Percentiles rank a stretch among this genome's conserved stretches.
Conservation (phyloP, 2,329 filamentous ascomycete species). For the Helotiales sp. region DNA sequence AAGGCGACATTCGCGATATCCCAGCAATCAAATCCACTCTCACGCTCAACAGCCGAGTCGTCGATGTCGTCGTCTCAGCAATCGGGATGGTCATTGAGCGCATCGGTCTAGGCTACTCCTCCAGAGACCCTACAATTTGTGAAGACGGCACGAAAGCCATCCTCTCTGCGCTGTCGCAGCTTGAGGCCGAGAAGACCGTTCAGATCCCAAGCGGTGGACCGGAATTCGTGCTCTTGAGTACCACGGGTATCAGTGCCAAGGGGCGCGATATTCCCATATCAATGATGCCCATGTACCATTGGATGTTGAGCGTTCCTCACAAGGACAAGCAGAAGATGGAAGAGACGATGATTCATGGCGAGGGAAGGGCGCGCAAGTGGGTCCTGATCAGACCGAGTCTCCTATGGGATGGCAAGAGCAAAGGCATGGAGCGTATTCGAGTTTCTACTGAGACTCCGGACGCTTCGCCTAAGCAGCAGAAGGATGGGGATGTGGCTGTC, state of each 20-base stretch:
- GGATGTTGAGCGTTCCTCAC: constrained; percentile 50
- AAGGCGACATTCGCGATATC: constrained; percentile 55
- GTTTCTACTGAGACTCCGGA: constrained; percentile 35
- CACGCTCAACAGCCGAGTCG: constrained; percentile 42
- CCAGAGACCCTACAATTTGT: constrained; percentile 56
- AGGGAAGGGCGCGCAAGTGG: constrained; percentile 31
- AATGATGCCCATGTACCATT: constrained; percentile 51
- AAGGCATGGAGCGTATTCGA: constrained; percentile 33
- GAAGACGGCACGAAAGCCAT: constrained; percentile 50
- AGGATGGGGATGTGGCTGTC: constrained; percentile 35
- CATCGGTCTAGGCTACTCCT: constrained; percentile 44
- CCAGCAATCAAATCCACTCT: constrained; percentile 48
- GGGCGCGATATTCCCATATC: constrained; percentile 51
- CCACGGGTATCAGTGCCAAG: constrained; percentile 49
- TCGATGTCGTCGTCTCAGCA: constrained; percentile 54
- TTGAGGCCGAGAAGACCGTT: constrained; percentile 29
- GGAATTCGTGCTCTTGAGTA: constrained; percentile 47
- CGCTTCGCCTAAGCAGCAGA: constrained; percentile 22
- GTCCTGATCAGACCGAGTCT: constrained; percentile 39
- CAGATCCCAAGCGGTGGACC: constrained; percentile 39
- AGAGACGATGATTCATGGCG: constrained; percentile 38
- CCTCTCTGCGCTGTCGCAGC: constrained; percentile 43
- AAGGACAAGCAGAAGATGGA: constrained; percentile 57
- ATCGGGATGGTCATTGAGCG: constrained; percentile 47
- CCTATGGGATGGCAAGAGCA: constrained; percentile 39